Conservation (phyloP, 495 filamentous ascomycete genomes). For the Aspergillus conjunctus region DNA sequence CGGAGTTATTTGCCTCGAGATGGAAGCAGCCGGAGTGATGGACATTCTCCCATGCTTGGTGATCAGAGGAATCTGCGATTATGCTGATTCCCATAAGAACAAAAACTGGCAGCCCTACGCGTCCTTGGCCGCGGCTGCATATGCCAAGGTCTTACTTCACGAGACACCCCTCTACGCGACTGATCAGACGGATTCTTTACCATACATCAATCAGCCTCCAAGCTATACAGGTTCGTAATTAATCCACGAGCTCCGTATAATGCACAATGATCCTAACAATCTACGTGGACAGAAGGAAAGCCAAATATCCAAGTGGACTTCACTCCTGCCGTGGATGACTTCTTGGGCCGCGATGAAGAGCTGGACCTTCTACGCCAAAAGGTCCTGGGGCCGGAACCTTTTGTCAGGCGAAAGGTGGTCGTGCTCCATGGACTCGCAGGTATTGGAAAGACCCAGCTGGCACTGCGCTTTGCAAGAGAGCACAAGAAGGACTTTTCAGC, state of each 20-base stretch:
- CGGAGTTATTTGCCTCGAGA: conserved; percentile 9
- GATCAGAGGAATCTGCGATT: conserved; percentile 7
- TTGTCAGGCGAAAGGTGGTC: not conserved
- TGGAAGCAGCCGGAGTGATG: conserved; percentile 9
- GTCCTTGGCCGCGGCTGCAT: conserved; percentile 2
- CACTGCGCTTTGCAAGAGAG: conserved; percentile 18
- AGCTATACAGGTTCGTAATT: too few species aligned
- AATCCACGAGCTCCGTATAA: too few species aligned
- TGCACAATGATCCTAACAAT: too few species aligned
- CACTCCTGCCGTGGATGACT: not conserved
- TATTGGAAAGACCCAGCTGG: conserved; percentile 34
- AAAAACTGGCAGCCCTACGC: conserved; percentile 20
- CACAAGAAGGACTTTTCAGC: not conserved
- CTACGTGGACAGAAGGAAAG: not conserved
- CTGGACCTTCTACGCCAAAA: not conserved
- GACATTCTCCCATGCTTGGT: not conserved
- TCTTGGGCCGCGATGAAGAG: not conserved
- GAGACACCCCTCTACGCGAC: not conserved
- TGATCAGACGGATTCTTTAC: not conserved
- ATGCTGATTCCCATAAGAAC: conserved; percentile 20
- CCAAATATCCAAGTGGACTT: not conserved
- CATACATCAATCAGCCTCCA: not conserved
- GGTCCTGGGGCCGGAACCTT: not conserved
- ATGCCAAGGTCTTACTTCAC: conserved; percentile 10
- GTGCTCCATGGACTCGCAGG: conserved; percentile 32